phyloP scores from a whole-genome alignment of 2,329 filamentous ascomycete species.

The Hymenoscyphus fructigenus region DNA sequence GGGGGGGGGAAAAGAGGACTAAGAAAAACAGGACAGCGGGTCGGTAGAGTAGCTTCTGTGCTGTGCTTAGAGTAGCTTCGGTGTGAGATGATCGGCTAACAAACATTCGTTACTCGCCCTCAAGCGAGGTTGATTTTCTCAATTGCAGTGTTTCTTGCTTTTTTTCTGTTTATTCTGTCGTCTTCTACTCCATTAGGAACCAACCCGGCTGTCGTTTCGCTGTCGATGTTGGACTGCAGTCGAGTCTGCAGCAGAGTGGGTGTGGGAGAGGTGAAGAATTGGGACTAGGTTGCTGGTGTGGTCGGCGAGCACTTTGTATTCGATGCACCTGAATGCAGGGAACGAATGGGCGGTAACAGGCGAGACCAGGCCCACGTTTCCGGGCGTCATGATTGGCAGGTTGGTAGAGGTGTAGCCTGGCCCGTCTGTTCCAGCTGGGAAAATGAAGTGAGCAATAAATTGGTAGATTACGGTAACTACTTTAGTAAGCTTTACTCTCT shows the following conservation, averaged over 20 bases:
- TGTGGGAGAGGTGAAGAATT: no score
- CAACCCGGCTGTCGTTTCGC: not conserved
- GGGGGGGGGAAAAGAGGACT: not conserved
- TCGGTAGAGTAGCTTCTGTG: not conserved
- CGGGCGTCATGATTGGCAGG: slow-evolving; percentile 1
- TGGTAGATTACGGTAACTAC: not conserved
- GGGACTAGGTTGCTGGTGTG: not conserved
- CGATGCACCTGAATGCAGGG: slow-evolving; percentile 4
- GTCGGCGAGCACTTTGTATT: not conserved
- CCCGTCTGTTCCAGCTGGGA: slow-evolving; percentile 4
- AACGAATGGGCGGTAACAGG: slow-evolving; percentile 5
- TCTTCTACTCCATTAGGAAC: slow-evolving; percentile 1
- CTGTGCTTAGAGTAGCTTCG: not conserved
- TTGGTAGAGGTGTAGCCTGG: not conserved
- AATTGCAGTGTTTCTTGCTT: not conserved
- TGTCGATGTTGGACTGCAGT: slow-evolving; percentile 4
- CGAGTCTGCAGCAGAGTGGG: not conserved
- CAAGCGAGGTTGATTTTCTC: not conserved
- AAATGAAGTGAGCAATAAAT: slow-evolving; percentile 4
- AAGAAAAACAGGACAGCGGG: not conserved
- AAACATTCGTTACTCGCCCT: no score
- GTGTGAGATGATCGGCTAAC: not conserved
- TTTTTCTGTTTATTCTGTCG: not conserved
- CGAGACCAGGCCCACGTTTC: slow-evolving; percentile 4
- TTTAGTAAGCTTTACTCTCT: not conserved